A percentile compares a stretch with the other conserved stretches of the same genome.
Conservation (phyloP, 2,329 filamentous ascomycete genomes). For the Colletotrichum acutatum region DNA sequence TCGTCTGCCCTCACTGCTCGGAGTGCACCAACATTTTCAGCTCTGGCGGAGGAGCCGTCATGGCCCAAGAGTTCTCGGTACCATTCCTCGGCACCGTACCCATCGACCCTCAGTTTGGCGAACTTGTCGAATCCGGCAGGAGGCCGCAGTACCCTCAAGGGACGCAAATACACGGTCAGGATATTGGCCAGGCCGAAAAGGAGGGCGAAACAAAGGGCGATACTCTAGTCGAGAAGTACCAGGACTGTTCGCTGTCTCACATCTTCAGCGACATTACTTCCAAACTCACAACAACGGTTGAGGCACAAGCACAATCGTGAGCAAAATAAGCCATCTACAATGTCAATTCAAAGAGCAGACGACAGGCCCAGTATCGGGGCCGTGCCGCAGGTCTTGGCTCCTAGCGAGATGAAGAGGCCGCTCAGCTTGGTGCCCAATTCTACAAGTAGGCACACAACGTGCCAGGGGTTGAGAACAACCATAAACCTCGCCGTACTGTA, state of each 20-base stretch:
- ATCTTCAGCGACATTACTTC: conserved; percentile 75
- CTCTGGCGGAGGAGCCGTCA: conserved; percentile 87
- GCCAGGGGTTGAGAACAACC: not conserved
- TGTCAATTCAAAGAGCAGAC: not conserved
- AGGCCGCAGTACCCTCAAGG: conserved; percentile 76
- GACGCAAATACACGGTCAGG: conserved; percentile 68
- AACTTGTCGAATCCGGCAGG: conserved; percentile 80
- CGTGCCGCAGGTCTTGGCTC: not conserved
- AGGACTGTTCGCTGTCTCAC: conserved; percentile 74
- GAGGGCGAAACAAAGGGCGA: conserved; percentile 42
- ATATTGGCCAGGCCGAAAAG: conserved; percentile 47
- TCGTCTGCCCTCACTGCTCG: conserved; percentile 81
- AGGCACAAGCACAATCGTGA: conserved; percentile 21
- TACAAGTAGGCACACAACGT: not conserved
- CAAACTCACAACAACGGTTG: conserved; percentile 45
- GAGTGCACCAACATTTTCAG: conserved; percentile 96
- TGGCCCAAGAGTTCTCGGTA: conserved; percentile 88
- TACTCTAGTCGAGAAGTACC: conserved; percentile 77
- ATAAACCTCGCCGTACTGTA: not conserved
- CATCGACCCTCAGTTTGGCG: conserved; percentile 92
- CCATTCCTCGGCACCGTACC: conserved; percentile 88
- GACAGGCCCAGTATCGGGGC: not conserved
- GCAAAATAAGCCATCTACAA: not conserved
- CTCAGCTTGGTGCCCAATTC: not conserved
- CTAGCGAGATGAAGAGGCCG: not conserved